Percentiles rank a stretch among this genome's conserved stretches.
Conservation (phyloP, 108 stramenopile species). For the Discostella stelligeroides region DNA sequence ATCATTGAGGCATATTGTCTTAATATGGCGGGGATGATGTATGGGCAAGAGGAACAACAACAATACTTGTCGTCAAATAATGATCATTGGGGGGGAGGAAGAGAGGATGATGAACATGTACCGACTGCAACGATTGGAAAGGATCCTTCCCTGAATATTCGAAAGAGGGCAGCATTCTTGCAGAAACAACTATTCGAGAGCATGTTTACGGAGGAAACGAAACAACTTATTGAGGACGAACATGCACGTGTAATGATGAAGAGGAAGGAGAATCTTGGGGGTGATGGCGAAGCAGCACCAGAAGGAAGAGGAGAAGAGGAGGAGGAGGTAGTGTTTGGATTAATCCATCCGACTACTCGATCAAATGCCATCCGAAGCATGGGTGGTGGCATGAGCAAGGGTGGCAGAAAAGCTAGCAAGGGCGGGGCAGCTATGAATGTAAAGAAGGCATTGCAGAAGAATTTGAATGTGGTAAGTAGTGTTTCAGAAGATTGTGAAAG, state of each 20-base stretch:
- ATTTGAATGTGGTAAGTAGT: slow-evolving; percentile 76
- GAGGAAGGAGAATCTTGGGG: slow-evolving; percentile 7
- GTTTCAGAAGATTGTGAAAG: too few species aligned
- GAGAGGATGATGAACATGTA: slow-evolving; percentile 22
- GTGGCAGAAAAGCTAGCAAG: slow-evolving; percentile 23
- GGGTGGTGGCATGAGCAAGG: slow-evolving; percentile 16
- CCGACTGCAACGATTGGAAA: slow-evolving; percentile 3
- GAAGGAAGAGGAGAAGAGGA: slow-evolving; percentile 3
- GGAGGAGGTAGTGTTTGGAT: slow-evolving; percentile 25
- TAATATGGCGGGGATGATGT: slow-evolving; percentile 63
- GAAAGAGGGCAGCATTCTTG: slow-evolving; percentile 47
- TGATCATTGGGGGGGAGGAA: neutral
- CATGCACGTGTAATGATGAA: slow-evolving; percentile 15
- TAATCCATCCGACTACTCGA: slow-evolving; percentile 16
- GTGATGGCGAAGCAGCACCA: slow-evolving; percentile 11
- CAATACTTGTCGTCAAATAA: slow-evolving; percentile 12
- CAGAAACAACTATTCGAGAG: slow-evolving; percentile 50
- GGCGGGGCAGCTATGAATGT: slow-evolving; percentile 66
- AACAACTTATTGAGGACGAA: slow-evolving; percentile 37
- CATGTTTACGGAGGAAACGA: slow-evolving; percentile 33
- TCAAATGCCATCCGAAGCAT: slow-evolving; percentile 3
- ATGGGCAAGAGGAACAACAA: slow-evolving; percentile 31
- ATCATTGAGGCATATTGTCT: slow-evolving; percentile 70
- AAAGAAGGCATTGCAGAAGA: slow-evolving; percentile 58
- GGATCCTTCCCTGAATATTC: slow-evolving; percentile 46